A percentile compares a stretch with the other conserved stretches of the same genome.
These are phyloP conservation scores for Wickerhamomyces sp. DNA, from an alignment of 1,139 yeast species.

Conservation along the genomic window DNA sequence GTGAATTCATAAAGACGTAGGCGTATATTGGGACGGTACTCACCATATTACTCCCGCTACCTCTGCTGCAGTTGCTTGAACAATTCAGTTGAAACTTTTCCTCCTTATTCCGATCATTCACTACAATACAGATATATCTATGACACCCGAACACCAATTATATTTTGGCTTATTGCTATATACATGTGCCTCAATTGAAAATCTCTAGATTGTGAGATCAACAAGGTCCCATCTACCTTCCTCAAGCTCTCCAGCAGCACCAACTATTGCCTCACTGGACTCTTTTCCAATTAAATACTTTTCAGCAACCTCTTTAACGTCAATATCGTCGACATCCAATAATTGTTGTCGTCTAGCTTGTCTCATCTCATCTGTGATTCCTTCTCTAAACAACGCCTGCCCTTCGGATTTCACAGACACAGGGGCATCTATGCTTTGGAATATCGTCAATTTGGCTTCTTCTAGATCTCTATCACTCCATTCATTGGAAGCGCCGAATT, in stretches of 20 bases:
- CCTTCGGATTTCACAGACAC: constrained; percentile 79
- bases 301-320: constrained; percentile 58
- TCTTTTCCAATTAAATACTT: constrained; percentile 40
- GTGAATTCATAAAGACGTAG: too few relatives aligned
- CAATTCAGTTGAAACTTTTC: too few relatives aligned
- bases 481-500: constrained; percentile 46
- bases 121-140: too few relatives aligned
- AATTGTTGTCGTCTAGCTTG: constrained; percentile 74
- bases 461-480: constrained; percentile 62
- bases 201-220: constrained; percentile 8
- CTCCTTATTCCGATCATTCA: too few relatives aligned
- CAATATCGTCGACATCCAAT: constrained; percentile 57
- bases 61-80: too few relatives aligned
- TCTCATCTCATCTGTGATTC: constrained; percentile 73
- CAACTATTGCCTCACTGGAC: constrained; percentile 21
- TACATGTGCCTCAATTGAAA: not conserved
- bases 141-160: too few relatives aligned
- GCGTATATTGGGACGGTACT: too few relatives aligned
- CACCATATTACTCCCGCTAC: too few relatives aligned
- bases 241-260: constrained; percentile 13
- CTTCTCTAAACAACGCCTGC: constrained; percentile 55
- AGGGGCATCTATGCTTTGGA: constrained; percentile 92
- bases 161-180: not conserved
- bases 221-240: constrained; percentile 17
- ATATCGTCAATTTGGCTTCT: constrained; percentile 85